Evolutionary conservation across 441 rosid species (phyloP).

Genomic region (Flueggea neowawraea): DNA sequence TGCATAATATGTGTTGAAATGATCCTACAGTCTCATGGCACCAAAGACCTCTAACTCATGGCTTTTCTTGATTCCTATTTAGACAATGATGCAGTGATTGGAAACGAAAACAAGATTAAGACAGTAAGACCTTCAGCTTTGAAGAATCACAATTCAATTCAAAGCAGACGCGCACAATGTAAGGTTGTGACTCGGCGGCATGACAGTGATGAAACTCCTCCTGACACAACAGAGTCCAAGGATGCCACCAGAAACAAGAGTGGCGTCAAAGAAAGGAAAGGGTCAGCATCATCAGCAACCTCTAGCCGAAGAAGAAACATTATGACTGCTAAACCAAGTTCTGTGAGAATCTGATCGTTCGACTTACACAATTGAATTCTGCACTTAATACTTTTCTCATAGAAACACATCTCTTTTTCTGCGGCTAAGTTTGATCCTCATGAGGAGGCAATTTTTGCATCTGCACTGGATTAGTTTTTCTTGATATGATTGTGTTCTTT

Average conservation of each 20-base stretch:
- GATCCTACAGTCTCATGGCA: too few species aligned
- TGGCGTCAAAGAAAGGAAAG: constrained; percentile 24
- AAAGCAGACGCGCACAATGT: constrained; percentile 27
- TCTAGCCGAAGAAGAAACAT: constrained; percentile 22
- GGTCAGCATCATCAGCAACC: constrained; percentile 8
- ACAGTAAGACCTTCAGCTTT: constrained; percentile 18
- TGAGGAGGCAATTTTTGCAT: too few species aligned
- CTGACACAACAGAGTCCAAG: constrained; percentile 20
- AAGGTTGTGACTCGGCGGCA: constrained; percentile 16
- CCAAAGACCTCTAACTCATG: constrained; percentile 7
- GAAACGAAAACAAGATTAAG: constrained; percentile 33
- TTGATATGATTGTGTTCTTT: too few species aligned
- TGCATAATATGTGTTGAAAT: background rate
- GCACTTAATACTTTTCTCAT: background rate
- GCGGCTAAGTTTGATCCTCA: too few species aligned
- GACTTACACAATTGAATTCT: background rate
- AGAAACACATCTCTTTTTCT: background rate
- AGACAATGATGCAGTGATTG: constrained; percentile 60
- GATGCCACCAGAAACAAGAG: constrained; percentile 15
- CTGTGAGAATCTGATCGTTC: constrained; percentile 14
- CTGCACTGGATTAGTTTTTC: too few species aligned
- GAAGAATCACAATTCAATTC: constrained; percentile 27
- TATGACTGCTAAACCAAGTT: constrained; percentile 19
- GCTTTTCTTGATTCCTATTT: constrained; percentile 5
- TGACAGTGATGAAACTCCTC: constrained; percentile 13